Conservation (phyloP, 192 early-diverging fungal species). For the Phycomyces blakesleeanus region DNA sequence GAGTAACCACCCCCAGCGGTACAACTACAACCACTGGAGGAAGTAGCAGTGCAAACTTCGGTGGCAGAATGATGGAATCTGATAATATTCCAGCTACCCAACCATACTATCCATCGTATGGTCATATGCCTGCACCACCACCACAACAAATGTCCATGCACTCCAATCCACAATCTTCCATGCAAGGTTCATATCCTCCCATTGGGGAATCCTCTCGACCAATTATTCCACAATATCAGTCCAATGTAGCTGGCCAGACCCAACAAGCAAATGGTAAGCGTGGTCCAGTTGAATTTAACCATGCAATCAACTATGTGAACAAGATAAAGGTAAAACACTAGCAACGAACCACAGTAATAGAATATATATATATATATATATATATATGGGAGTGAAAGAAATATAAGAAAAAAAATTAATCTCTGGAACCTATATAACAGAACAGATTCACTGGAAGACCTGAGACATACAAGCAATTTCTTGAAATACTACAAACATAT, state of each 20-base stretch:
- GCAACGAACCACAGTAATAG: too few species aligned
- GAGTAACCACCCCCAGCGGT: slow-evolving; percentile 85
- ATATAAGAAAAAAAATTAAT: too few species aligned
- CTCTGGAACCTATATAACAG: slow-evolving; percentile 46
- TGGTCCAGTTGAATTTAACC: slow-evolving; percentile 91
- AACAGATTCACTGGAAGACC: slow-evolving; percentile 90
- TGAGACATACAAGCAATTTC: slow-evolving; percentile 95
- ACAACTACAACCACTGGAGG: slow-evolving; percentile 52
- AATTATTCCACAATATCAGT: slow-evolving; percentile 13
- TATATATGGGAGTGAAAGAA: too few species aligned
- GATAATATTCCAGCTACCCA: neutral
- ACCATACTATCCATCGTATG: slow-evolving; percentile 15
- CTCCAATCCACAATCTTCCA: too few species aligned
- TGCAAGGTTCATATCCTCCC: slow-evolving; percentile 8
- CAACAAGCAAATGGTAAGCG: slow-evolving; percentile 45
- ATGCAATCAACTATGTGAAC: slow-evolving; percentile 99
- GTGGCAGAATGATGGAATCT: neutral
- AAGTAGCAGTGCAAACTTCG: slow-evolving; percentile 4
- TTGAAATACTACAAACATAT: slow-evolving; percentile 97
- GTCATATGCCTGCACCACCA: slow-evolving; percentile 12
- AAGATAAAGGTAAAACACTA: slow-evolving; percentile 96
- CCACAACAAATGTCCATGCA: slow-evolving; percentile 5
- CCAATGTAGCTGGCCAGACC: slow-evolving; percentile 14
- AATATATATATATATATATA: too few species aligned
- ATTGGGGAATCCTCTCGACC: slow-evolving; percentile 27